Conservation (phyloP, 2,329 filamentous ascomycete genomes). For the Endoconidiophora laricicola region DNA sequence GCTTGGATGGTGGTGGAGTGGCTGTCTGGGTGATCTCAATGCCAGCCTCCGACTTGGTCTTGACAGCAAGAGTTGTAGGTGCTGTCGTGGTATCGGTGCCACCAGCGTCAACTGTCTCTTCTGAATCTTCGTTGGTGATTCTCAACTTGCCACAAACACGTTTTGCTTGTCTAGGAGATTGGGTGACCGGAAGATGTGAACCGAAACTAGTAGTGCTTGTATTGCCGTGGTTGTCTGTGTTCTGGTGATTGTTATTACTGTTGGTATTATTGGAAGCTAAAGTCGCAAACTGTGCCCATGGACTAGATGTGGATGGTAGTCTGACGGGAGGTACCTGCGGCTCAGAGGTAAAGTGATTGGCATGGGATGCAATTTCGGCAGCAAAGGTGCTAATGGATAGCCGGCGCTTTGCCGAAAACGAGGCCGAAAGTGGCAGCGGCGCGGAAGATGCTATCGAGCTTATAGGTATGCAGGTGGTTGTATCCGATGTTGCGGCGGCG, state of each 20-base stretch:
- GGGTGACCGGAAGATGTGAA: no score
- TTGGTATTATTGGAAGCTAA: no score
- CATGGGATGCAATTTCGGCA: conserved; percentile 41
- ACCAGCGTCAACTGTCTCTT: neutral
- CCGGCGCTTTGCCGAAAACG: conserved; percentile 15
- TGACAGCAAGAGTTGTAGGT: neutral
- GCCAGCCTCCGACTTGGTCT: neutral
- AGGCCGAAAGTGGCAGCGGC: conserved; percentile 23
- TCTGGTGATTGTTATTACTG: no score
- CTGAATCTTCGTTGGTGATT: conserved; percentile 3
- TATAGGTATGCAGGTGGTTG: neutral
- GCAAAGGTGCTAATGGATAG: conserved; percentile 22
- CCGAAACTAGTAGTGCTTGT: no score
- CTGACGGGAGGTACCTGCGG: conserved; percentile 42
- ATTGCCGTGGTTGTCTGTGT: no score
- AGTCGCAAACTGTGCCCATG: neutral
- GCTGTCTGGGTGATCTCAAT: conserved; percentile 29
- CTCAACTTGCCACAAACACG: neutral
- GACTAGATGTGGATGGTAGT: conserved; percentile 37
- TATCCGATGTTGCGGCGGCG: neutral
- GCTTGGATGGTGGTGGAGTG: conserved; percentile 42
- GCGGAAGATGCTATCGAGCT: no score
- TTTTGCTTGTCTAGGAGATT: neutral
- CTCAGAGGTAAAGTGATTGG: conserved; percentile 40
- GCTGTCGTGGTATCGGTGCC: neutral